A percentile compares a stretch with the other conserved stretches of the same genome.
These are phyloP conservation scores for Pestalotiopsis sp. DNA, from an alignment of 2,329 filamentous ascomycete species.

Conservation along the genomic window DNA sequence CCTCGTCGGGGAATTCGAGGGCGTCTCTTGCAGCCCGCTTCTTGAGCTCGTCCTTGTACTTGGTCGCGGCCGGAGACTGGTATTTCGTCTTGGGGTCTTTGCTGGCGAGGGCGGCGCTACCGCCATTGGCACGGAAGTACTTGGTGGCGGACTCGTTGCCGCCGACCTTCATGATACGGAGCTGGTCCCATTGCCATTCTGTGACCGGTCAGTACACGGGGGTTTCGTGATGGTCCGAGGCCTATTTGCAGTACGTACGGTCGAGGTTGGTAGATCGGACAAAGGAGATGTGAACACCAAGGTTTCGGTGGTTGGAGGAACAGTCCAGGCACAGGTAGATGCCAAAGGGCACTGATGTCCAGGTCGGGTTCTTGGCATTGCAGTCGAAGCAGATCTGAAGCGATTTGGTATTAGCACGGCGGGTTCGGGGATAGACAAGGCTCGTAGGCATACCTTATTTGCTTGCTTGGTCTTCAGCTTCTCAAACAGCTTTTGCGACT, in stretches of 20 bases:
- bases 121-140: conserved; percentile 96
- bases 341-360: conserved; percentile 95
- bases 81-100: conserved; percentile 98
- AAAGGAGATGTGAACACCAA: conserved; percentile 98
- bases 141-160: conserved; percentile 98
- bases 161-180: conserved; percentile 96
- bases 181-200: conserved; percentile 99
- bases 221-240: not conserved
- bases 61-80: conserved; percentile 86
- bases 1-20: conserved; percentile 84
- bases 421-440: not conserved
- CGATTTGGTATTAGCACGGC: not conserved
- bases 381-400: conserved; percentile 92
- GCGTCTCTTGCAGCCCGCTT: conserved; percentile 81
- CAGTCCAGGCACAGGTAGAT: conserved; percentile 99
- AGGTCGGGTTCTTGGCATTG: conserved; percentile 95
- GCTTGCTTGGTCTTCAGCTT: conserved; percentile 93
- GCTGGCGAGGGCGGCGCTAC: conserved; percentile 89
- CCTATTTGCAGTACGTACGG: conserved; percentile 63
- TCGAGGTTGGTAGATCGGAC: conserved; percentile 98
- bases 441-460: conserved; percentile 73
- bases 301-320: conserved; percentile 93
- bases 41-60: conserved; percentile 98
- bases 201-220: conserved; percentile 26
- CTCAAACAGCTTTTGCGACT: conserved; percentile 97